Evolutionary conservation across 2,329 filamentous ascomycete genomes (phyloP).

Genomic region (Nannizzia gypsea): DNA sequence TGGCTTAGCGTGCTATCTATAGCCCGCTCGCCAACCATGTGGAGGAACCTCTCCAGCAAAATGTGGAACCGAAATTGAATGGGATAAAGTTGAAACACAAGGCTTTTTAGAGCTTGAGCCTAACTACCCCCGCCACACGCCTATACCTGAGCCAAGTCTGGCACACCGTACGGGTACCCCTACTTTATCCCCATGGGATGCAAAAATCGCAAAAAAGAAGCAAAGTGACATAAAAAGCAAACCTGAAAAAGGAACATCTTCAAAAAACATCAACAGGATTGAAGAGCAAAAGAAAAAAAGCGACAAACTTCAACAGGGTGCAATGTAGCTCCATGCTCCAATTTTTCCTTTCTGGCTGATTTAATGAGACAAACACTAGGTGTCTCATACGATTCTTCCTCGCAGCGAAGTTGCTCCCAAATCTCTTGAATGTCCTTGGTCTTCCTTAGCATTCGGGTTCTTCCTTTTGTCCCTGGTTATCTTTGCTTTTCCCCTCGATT

Average conservation of each 20-base stretch:
- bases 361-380: slow-evolving; percentile 3
- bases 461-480: not conserved
- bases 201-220: not conserved
- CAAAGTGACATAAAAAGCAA: not conserved
- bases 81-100: slow-evolving; percentile 4
- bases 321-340: slow-evolving; percentile 2
- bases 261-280: not conserved
- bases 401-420: not conserved
- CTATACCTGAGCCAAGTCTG: not conserved
- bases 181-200: not conserved
- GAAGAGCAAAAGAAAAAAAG: not conserved
- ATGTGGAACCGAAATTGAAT: slow-evolving; percentile 5
- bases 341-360: slow-evolving; percentile 3
- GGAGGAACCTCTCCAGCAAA: slow-evolving; percentile 4
- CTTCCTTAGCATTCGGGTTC: slow-evolving; percentile 1
- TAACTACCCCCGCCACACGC: not conserved
- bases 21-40: slow-evolving; percentile 4
- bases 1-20: slow-evolving; percentile 4
- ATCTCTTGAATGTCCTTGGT: not conserved
- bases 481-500: not conserved
- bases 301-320: not conserved
- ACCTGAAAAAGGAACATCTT: not conserved
- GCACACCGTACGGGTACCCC: not conserved
- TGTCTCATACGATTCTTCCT: slow-evolving; percentile 3
- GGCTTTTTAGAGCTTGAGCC: not conserved